These are phyloP conservation scores for Cucumis melo DNA, from an alignment of 306 rosid genomes.

Conservation along the genomic window DNA sequence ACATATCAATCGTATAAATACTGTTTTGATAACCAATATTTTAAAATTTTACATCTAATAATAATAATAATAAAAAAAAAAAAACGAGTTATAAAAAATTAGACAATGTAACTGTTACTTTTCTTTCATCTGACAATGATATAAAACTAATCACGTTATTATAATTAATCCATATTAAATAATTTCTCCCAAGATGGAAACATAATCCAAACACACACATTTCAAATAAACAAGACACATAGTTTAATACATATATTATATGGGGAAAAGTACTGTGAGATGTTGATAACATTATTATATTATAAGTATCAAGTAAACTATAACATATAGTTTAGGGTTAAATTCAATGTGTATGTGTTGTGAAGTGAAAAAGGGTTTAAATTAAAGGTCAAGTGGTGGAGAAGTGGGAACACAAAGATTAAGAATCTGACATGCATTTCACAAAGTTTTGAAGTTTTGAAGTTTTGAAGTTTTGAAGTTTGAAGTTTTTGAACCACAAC, in stretches of 20 bases:
- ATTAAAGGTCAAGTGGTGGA: not conserved
- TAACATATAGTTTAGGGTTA: not conserved
- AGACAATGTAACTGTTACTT: not conserved
- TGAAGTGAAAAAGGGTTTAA: not conserved
- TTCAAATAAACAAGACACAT: not conserved
- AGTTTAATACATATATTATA: not conserved
- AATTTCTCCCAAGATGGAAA: not conserved
- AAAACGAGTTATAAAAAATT: no score
- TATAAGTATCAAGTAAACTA: not conserved
- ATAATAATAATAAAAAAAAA: no score
- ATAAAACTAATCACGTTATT: not conserved
- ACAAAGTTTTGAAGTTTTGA: not conserved
- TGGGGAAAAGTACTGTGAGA: not conserved
- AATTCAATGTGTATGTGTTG: not conserved
- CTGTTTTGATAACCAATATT: no score
- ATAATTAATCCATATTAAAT: not conserved
- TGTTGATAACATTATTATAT: not conserved
- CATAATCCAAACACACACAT: not conserved
- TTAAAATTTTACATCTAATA: no score
- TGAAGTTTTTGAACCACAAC: not conserved
- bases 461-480: not conserved
- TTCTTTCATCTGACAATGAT: not conserved
- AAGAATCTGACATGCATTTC: not conserved
- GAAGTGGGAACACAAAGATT: constrained; percentile 2
- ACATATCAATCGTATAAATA: no score